A percentile compares a stretch with the other conserved stretches of the same genome.
phyloP scores from a whole-genome alignment of 345 rosid species.

The Citrus sinensis region DVS_A1.0 CM039161.1:9732001-9732500 shows the following conservation, averaged over 20 bases:
- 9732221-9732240: slow-evolving; percentile 77
- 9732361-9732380: slow-evolving; percentile 93
- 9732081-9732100: neutral
- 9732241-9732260: slow-evolving; percentile 72
- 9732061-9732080: neutral
- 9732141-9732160: slow-evolving; percentile 72
- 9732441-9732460: slow-evolving; percentile 78
- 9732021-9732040: neutral
- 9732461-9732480: neutral
- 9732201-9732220: slow-evolving; percentile 76
- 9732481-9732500: neutral
- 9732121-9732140: neutral
- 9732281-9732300: neutral
- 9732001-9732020: slow-evolving; percentile 79
- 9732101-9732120: neutral
- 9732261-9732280: neutral
- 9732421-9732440: slow-evolving; percentile 97
- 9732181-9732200: slow-evolving; percentile 77
- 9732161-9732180: slow-evolving; percentile 60
- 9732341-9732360: slow-evolving; percentile 1
- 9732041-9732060: neutral
- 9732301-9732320: neutral
- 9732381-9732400: slow-evolving; percentile 88
- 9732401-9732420: slow-evolving; percentile 95
- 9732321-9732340: neutral